These are phyloP conservation scores for Trichoderma sp. DNA, from an alignment of 2,329 filamentous ascomycete species.

Conservation along the genomic window DNA sequence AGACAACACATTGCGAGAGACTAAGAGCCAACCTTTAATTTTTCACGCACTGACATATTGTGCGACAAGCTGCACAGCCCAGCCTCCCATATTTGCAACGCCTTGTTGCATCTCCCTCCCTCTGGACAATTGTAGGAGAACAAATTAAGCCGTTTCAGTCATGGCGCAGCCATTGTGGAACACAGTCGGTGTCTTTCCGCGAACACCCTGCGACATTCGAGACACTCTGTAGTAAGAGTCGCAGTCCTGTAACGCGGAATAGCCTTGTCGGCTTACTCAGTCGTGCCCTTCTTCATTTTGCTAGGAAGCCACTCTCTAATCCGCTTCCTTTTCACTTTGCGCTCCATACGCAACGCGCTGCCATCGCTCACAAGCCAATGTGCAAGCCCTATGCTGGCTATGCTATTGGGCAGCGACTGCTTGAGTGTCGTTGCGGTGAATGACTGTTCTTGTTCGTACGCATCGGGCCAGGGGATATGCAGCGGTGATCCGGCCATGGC, in stretches of 20 bases:
- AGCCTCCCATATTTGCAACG: slow-evolving; percentile 9
- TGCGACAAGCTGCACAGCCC: slow-evolving; percentile 10
- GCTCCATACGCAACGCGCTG: slow-evolving; percentile 1
- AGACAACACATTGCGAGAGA: background rate
- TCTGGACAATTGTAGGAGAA: background rate
- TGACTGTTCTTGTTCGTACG: slow-evolving; percentile 40
- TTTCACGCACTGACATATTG: slow-evolving; percentile 4
- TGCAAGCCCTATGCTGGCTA: slow-evolving; percentile 46
- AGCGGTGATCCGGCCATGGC: slow-evolving; percentile 44
- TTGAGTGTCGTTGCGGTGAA: slow-evolving; percentile 45
- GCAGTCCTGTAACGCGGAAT: background rate
- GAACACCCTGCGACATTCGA: no score
- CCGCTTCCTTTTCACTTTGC: slow-evolving; percentile 32
- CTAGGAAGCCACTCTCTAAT: slow-evolving; percentile 35
- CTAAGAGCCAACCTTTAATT: background rate
- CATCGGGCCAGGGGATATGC: slow-evolving; percentile 49
- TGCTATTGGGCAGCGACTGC: slow-evolving; percentile 45
- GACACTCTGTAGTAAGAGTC: slow-evolving; percentile 11
- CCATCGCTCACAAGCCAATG: slow-evolving; percentile 48
- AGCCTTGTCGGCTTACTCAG: slow-evolving; percentile 10
- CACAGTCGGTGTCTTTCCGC: background rate
- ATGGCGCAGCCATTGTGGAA: slow-evolving; percentile 21
- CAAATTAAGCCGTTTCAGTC: background rate
- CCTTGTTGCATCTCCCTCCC: slow-evolving; percentile 12
- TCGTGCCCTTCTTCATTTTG: slow-evolving; percentile 31